Conservation (phyloP, 1,284 basidiomycete genomes). For the Malassezia dermatis region DNA sequence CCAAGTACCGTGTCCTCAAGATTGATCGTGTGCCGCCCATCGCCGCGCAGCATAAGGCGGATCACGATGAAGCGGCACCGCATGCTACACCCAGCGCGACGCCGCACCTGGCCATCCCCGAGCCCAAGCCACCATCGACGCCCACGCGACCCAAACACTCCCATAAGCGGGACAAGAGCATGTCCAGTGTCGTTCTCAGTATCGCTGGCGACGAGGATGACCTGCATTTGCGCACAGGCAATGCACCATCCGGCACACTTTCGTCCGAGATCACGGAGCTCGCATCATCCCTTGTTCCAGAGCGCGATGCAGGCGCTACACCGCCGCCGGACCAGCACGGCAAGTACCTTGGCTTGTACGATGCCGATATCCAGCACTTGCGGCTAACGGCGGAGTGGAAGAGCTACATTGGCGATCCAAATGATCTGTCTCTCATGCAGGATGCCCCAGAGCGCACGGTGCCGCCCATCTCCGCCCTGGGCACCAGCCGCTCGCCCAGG, state of each 20-base stretch:
- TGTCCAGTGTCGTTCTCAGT: conserved; percentile 1
- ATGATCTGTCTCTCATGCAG: background rate
- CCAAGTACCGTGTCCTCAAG: conserved; percentile 39
- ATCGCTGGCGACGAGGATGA: conserved; percentile 1
- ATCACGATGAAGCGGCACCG: conserved; percentile 1
- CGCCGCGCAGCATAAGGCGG: background rate
- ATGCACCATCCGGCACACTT: conserved; percentile 1
- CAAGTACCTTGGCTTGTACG: conserved; percentile 10
- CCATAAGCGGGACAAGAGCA: conserved; percentile 2
- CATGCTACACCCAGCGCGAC: background rate
- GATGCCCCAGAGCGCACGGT: conserved; percentile 8
- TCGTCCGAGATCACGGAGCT: conserved; percentile 11
- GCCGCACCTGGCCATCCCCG: background rate
- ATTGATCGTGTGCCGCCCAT: conserved; percentile 38
- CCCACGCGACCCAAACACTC: background rate
- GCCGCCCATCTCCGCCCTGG: conserved; percentile 7
- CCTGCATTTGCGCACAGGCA: background rate
- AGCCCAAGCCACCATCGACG: background rate
- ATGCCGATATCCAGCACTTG: conserved; percentile 7
- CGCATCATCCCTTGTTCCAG: conserved; percentile 2
- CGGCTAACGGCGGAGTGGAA: conserved; percentile 10
- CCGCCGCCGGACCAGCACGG: background rate
- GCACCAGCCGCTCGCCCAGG: background rate
- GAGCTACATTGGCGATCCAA: background rate
- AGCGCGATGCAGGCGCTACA: background rate